phyloP scores from a whole-genome alignment of 2,329 filamentous ascomycete genomes.

The Calonectria honghensis region DNA sequence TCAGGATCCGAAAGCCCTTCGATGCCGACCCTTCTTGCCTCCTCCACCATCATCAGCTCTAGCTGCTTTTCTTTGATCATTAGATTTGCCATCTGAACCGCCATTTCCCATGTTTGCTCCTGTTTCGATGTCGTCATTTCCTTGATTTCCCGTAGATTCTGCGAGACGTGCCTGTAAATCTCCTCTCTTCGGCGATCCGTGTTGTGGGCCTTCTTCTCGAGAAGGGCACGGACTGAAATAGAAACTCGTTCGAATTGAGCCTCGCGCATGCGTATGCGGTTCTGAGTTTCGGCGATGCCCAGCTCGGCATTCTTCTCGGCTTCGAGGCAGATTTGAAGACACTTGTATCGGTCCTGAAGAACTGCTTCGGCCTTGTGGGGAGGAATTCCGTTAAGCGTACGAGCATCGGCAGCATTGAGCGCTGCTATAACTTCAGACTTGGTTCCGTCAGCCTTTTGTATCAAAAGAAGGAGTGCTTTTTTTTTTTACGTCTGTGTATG shows the following conservation, averaged over 20 bases:
- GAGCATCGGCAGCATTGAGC: slow-evolving; percentile 47
- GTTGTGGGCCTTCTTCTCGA: slow-evolving; percentile 27
- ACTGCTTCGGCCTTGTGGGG: slow-evolving; percentile 40
- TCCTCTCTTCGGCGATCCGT: slow-evolving; percentile 40
- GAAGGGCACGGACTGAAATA: slow-evolving; percentile 26
- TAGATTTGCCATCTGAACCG: slow-evolving; percentile 28
- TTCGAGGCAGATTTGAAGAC: slow-evolving; percentile 40
- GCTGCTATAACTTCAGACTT: slow-evolving; percentile 48
- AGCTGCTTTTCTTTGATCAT: slow-evolving; percentile 37
- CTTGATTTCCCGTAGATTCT: slow-evolving; percentile 50
- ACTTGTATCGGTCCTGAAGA: slow-evolving; percentile 48
- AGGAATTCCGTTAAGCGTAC: slow-evolving; percentile 48
- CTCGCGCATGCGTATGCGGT: slow-evolving; percentile 40
- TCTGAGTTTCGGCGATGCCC: slow-evolving; percentile 23
- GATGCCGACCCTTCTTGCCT: slow-evolving; percentile 40
- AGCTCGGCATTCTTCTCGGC: slow-evolving; percentile 22
- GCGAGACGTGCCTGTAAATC: slow-evolving; percentile 54
- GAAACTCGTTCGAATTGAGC: slow-evolving; percentile 43
- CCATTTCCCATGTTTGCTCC: slow-evolving; percentile 34
- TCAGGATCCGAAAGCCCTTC: slow-evolving; percentile 23
- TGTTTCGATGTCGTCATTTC: slow-evolving; percentile 21
- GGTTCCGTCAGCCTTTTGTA: slow-evolving; percentile 2
- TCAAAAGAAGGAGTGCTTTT: background rate
- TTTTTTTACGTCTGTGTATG: slow-evolving; percentile 48
- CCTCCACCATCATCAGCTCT: slow-evolving; percentile 29